These are phyloP conservation scores for Fusarium nygamai DNA, from an alignment of 2,329 filamentous ascomycete genomes.

Conservation along the genomic window DNA sequence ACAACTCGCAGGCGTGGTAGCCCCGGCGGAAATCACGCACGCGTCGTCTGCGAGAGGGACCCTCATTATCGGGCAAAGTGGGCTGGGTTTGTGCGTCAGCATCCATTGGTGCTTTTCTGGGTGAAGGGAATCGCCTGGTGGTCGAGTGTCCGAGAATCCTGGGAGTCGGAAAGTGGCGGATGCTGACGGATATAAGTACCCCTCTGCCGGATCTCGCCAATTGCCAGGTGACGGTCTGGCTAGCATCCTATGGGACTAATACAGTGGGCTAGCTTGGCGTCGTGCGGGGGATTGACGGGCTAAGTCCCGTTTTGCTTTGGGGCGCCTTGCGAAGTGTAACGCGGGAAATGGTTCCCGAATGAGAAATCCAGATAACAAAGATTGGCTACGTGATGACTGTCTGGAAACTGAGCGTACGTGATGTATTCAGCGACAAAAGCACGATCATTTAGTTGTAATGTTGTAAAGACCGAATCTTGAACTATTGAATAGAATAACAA, in stretches of 20 bases:
- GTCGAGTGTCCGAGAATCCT: background rate
- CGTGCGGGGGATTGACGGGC: background rate
- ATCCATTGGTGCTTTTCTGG: background rate
- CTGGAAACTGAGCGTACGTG: accelerated
- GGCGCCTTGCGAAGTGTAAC: background rate
- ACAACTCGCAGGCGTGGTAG: slow-evolving; percentile 30
- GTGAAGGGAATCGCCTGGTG: accelerated
- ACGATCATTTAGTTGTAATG: background rate
- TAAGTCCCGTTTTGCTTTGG: background rate
- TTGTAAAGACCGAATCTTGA: background rate
- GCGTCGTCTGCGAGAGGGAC: background rate
- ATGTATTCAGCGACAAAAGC: too few relatives aligned
- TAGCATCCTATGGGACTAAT: background rate
- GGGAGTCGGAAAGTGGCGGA: background rate
- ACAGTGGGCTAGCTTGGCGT: background rate
- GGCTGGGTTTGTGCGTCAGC: background rate
- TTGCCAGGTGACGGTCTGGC: background rate
- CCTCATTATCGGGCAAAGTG: background rate
- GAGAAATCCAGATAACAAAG: accelerated
- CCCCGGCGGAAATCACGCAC: slow-evolving; percentile 26
- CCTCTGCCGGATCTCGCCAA: background rate
- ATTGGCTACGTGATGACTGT: background rate
- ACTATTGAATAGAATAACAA: background rate
- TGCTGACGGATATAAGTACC: background rate
- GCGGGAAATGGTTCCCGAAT: background rate